Conservation (phyloP, 2,329 filamentous ascomycete species). For the Shiraia sp. region DNA sequence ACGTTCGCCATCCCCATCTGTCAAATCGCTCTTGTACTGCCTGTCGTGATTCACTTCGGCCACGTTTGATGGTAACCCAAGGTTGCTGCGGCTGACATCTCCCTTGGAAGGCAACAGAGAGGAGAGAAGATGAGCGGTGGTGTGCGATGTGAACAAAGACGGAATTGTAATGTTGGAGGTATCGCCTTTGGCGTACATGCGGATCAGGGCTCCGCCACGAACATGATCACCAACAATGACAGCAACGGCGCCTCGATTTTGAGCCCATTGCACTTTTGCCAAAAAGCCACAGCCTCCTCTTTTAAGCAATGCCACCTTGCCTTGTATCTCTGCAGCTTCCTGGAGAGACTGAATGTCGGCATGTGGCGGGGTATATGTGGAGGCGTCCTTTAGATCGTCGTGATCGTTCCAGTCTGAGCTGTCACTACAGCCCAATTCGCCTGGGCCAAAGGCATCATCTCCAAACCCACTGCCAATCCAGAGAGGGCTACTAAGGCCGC, state of each 20-base stretch:
- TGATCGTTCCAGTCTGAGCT: constrained; percentile 81
- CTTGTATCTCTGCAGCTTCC: constrained; percentile 87
- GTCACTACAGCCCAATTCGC: constrained; percentile 93
- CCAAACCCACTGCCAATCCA: constrained; percentile 94
- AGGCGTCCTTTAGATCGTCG: constrained; percentile 10
- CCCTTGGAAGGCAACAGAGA: constrained; percentile 69
- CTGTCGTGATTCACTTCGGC: no score
- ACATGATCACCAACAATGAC: constrained; percentile 94
- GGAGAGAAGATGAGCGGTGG: constrained; percentile 89
- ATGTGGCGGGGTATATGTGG: constrained; percentile 50
- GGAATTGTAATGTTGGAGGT: constrained; percentile 95
- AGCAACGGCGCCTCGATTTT: constrained; percentile 83
- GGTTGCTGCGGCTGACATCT: constrained; percentile 56
- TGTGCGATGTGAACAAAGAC: constrained; percentile 91
- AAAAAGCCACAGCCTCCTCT: constrained; percentile 94
- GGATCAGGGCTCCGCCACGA: constrained; percentile 84
- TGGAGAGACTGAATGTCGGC: constrained; percentile 91
- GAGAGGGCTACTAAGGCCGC: constrained; percentile 82
- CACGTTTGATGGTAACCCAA: constrained; percentile 58
- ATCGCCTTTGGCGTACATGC: constrained; percentile 98
- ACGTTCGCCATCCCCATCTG: constrained; percentile 56
- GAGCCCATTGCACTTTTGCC: constrained; percentile 97
- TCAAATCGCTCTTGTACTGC: no score
- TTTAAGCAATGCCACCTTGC: constrained; percentile 89
- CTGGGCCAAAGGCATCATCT: constrained; percentile 69